Base-by-base conservation (phyloP, 306 rosid species). In the Alnus glutinosa region DNA sequence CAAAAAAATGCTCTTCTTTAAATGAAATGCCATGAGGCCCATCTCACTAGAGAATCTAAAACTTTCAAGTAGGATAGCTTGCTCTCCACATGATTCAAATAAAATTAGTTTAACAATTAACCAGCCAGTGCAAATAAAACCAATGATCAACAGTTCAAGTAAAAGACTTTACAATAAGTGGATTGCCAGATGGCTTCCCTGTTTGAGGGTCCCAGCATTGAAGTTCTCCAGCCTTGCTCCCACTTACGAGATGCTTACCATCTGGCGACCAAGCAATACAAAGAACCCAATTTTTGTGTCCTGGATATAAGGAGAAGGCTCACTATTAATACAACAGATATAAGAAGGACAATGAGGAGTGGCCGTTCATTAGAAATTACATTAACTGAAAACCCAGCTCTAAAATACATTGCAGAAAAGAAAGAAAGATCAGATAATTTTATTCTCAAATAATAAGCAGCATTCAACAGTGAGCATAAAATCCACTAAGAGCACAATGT, bases 201-300 rank as follows among this genome's bases (percentile, higher is more conserved):
- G 99, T 91, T 79, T 85, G 89, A 39, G 99, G 96, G 79, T 95
- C 89, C 99, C 99, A 95, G 77, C 97, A 91, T 57, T 50, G 88
- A 85, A 95, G 92, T 82, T 93, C 98, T 32, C 98, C 99, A 46
- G 96, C 73, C 86, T 85, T 91, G 84, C 99, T 95, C 79, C 99
- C 99, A 78, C 99, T 95, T 55, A 91, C 98, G 80, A 95, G 95
- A 91, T 95, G 76, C 82, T 86, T 91, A 52, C 97, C 94, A 79
- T 95, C 98, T 1, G 96, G 97, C 72, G 99, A 95, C 99, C 98
- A 95, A 28, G 94, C 93, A 88, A 93, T 88, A 78, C 90, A 91
- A 70, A 95, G 99, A 76, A 95, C 99, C 98, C 96, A 93, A 80
- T 89, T 95, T 84, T 83, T 91, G 85, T 95, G 97, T 70, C 99